Base-by-base conservation (phyloP, 1,139 yeast genomes). In the Pichia sp. region DNA sequence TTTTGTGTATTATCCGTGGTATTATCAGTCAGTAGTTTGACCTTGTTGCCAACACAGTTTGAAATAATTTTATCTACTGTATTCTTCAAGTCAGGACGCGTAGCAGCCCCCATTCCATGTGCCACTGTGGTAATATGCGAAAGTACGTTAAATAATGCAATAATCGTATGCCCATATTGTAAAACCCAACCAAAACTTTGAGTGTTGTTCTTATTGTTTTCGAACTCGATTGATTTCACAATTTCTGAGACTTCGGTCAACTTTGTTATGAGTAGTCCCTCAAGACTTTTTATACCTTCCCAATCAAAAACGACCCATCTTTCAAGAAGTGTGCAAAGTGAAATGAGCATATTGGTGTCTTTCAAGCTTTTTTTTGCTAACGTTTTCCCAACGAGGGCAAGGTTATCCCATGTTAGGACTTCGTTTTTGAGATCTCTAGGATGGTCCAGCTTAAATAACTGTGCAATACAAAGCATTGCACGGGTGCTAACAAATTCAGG, bases 251-350 rank as follows among this genome's bases (percentile, higher is more conserved):
- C 26, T 45, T 54, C 57, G 8, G 16, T 16, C 11, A 54, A 4
- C 23, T 54, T 54, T 3, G 52, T 41, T 11, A 36, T 31, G 1
- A 54, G 10, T 15, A 54, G 26, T n/a, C 54, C 52, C 41, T 54
- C 52, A 10, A 51, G 23, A 29, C 38, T 41, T 45, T 47, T 43
- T 8, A 54, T 19, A 13, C 52, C 51, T 13, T 51, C 50, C 52
- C 54, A 54, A 47, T 54, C 57, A 41, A 30, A 54, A 10, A 13
- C 29, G 3, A 51, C 29, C 57, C 57, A 54, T 32, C 49, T 36
- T 16, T 48, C 13, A 7, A 54, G 38, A 7, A 54, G 36, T 5
- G 45, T 6, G 31, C 52, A 51, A 4, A 50, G 3, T 5, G 57
- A 16, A 34, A 47, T 34, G n/a, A 51, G 44, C 1, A 41, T 10